Base-by-base conservation (phyloP, 164 flowering plant genomes). In the Litsea cubeba region DNA sequence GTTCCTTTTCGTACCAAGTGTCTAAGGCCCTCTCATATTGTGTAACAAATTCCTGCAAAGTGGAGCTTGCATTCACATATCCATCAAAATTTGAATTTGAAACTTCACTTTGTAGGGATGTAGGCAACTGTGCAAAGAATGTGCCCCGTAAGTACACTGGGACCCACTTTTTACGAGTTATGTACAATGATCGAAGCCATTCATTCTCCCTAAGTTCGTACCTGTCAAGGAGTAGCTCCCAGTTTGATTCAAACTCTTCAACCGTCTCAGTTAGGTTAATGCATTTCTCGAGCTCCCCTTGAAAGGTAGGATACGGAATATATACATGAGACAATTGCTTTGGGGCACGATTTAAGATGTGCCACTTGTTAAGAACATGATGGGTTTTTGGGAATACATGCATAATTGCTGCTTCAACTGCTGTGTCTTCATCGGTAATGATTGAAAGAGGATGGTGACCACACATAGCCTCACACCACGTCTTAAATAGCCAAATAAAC, bases 51-150 rank as follows among this genome's bases (percentile, higher is more conserved):
- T 76, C 79, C 72, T 83, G 89, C 18, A 83, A 71, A 30, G 88
- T 84, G 11, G 93, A 90, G 73, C 85, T 88, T 15, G 86, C 87
- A 79, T 87, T 88, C 69, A 91, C 89, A 81, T 81, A 89, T 25
- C 93, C 92, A 75, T 91, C 92, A 76, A 91, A 90, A 79, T 90
- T 86, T 57, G 90, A 80, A 71, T 82, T 85, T 6, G 71, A 60
- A 67, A 46, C 65, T 69, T 80, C 84, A 75, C 73, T 72, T 62
- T 82, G 84, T 72, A 81, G 87, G 69, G 77, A 77, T 26, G 82
- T 82, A 76, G 80, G 82, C 66, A 87, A 70, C 30, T 82, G 84
- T 79, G 89, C 91, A 79, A 85, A 90, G 80, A 90, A 90, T 0
- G 87, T 82, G 73, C 86, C 89, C 18, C 88, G 86, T 35, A 90